Evolutionary conservation across 1,284 basidiomycete species (phyloP).

Genomic region (Fomitopsis betulina): DNA sequence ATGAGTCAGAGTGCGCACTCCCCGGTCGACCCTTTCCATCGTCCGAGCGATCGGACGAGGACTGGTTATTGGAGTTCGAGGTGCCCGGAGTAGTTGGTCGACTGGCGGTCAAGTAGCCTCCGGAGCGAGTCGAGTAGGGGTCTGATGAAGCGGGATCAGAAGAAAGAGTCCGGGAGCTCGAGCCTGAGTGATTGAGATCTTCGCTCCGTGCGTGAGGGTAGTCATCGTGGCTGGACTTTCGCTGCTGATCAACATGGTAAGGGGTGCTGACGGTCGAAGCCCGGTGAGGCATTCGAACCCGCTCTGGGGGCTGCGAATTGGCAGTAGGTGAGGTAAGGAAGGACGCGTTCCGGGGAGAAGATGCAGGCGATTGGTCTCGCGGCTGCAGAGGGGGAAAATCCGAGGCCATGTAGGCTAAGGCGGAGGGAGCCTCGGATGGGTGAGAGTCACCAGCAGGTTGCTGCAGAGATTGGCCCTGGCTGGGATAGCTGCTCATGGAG

Average conservation of each 20-base stretch:
- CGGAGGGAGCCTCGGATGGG: conserved; percentile 24
- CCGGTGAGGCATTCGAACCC: conserved; percentile 50
- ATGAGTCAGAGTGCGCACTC: conserved; percentile 40
- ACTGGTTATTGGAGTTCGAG: conserved; percentile 39
- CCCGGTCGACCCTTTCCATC: conserved; percentile 39
- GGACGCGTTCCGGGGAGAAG: conserved; percentile 18
- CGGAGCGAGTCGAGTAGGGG: conserved; percentile 33
- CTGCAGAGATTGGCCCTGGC: conserved; percentile 24
- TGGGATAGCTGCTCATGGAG: conserved; percentile 22
- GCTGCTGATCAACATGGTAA: conserved; percentile 49
- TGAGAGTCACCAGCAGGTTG: conserved; percentile 18
- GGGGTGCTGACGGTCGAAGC: conserved; percentile 53
- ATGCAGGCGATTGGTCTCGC: conserved; percentile 13
- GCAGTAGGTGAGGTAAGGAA: conserved; percentile 17
- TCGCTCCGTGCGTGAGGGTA: conserved; percentile 58
- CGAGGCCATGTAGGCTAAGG: conserved; percentile 28
- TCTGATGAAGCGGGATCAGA: conserved; percentile 18
- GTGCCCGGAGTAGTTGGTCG: conserved; percentile 50
- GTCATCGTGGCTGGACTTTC: conserved; percentile 36
- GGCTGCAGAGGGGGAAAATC: conserved; percentile 18
- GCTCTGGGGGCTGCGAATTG: conserved; percentile 39
- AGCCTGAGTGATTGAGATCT: conserved; percentile 54
- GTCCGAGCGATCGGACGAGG: conserved; percentile 48
- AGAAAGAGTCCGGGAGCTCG: conserved; percentile 20
- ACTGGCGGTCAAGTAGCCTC: conserved; percentile 45